A percentile compares a stretch with the other conserved stretches of the same genome.
Conservation (phyloP, 2,329 filamentous ascomycete genomes). For the Calonectria fujianensis region DNA sequence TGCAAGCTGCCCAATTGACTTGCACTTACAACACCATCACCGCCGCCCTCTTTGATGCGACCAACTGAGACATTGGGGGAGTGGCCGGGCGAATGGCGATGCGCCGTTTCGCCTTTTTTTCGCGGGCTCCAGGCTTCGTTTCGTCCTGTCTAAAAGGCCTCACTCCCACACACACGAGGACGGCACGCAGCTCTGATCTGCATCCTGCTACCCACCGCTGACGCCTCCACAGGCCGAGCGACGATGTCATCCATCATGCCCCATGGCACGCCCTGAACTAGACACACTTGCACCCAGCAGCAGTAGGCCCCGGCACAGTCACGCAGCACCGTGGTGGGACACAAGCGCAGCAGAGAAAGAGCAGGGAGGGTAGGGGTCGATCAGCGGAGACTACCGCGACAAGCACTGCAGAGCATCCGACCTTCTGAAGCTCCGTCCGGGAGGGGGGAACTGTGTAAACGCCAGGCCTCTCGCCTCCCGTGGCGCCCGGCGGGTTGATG, state of each 20-base stretch:
- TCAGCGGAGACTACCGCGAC: conserved; percentile 31
- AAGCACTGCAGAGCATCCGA: not conserved
- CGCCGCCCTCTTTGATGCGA: conserved; percentile 4
- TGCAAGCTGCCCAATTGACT: conserved; percentile 12
- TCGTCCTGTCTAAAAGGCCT: conserved; percentile 26
- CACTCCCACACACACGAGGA: not conserved
- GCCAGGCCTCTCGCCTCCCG: conserved; percentile 11
- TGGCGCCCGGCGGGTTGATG: conserved; percentile 14
- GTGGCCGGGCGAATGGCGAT: not conserved
- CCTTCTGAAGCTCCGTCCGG: not conserved
- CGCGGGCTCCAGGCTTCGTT: conserved; percentile 6
- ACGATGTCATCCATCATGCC: conserved; percentile 24
- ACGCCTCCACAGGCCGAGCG: conserved; percentile 12
- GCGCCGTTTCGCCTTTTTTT: not conserved
- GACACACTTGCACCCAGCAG: conserved; percentile 24
- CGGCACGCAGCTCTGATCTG: conserved; percentile 18
- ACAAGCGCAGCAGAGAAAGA: conserved; percentile 5
- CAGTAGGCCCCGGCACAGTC: conserved; percentile 19
- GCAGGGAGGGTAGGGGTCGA: conserved; percentile 12
- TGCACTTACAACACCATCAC: conserved; percentile 13
- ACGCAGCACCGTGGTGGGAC: conserved; percentile 24
- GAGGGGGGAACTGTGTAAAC: not conserved
- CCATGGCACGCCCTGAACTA: conserved; percentile 12
- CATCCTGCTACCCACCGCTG: conserved; percentile 21
- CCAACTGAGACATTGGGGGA: conserved; percentile 10